Conservation (phyloP, 2,329 filamentous ascomycete species). For the Penicillium verrucosum region DNA sequence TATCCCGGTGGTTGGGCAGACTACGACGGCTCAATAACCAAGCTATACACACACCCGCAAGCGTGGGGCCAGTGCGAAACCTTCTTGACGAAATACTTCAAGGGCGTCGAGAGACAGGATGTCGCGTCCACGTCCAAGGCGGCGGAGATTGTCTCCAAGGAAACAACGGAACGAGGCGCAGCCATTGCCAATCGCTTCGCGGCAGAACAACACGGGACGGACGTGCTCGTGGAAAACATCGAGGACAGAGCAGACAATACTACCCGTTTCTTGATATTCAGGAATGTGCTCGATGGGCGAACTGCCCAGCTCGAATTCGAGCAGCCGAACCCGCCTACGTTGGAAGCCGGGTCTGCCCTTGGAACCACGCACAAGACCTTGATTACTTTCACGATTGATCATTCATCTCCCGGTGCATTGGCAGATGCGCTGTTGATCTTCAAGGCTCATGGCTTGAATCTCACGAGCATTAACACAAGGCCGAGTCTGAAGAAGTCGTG, state of each 20-base stretch:
- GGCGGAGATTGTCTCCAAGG: conserved; percentile 67
- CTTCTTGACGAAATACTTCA: conserved; percentile 69
- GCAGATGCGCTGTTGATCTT: conserved; percentile 80
- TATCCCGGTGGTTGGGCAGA: conserved; percentile 19
- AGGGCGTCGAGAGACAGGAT: conserved; percentile 74
- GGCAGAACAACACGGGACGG: conserved; percentile 64
- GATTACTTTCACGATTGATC: conserved; percentile 77
- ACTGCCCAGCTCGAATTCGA: conserved; percentile 21
- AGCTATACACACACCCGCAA: conserved; percentile 90
- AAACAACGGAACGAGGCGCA: conserved; percentile 59
- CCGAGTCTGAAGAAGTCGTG: conserved; percentile 73
- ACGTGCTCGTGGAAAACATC: conserved; percentile 57
- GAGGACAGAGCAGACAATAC: conserved; percentile 48
- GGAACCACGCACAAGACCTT: conserved; percentile 60
- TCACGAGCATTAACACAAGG: conserved; percentile 86
- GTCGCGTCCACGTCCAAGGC: conserved; percentile 81
- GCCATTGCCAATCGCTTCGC: conserved; percentile 77
- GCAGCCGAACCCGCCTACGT: conserved; percentile 9
- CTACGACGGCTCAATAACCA: conserved; percentile 60
- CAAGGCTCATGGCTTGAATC: conserved; percentile 66
- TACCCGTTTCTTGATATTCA: conserved; percentile 47
- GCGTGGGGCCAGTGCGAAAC: conserved; percentile 85
- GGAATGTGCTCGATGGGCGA: conserved; percentile 32
- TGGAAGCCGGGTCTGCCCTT: background rate
- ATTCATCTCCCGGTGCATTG: conserved; percentile 74